These are phyloP conservation scores for Chiua sp. DNA, from an alignment of 1,284 basidiomycete genomes.

Conservation along the genomic window DNA sequence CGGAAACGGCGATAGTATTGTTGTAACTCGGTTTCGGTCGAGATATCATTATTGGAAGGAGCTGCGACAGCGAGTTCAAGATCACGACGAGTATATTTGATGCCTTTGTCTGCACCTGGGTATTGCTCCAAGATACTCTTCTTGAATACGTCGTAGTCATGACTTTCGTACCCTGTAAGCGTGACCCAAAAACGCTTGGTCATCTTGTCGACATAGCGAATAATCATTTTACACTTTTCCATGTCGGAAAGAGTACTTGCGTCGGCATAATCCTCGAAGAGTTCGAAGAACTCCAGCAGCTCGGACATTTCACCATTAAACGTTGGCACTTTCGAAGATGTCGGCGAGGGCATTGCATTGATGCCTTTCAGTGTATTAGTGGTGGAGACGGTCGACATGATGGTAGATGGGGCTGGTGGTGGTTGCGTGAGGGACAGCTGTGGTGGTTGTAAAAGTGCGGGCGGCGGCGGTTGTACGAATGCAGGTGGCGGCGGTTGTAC, in stretches of 20 bases:
- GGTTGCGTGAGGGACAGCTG: neutral
- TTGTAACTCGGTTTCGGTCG: constrained; percentile 1
- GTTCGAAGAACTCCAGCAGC: constrained; percentile 4
- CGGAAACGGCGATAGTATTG: neutral
- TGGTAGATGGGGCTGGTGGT: neutral
- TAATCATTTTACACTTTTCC: neutral
- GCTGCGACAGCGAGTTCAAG: neutral
- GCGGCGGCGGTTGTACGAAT: no score
- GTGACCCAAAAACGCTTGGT: constrained; percentile 15
- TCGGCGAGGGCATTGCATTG: constrained; percentile 3
- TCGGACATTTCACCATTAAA: constrained; percentile 12
- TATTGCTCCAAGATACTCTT: constrained; percentile 3
- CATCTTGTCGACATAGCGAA: constrained; percentile 2
- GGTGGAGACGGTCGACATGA: neutral
- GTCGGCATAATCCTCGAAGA: neutral
- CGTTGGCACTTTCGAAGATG: constrained; percentile 1
- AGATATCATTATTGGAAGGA: constrained; percentile 1
- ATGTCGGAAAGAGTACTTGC: neutral
- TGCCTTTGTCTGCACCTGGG: neutral
- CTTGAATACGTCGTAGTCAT: constrained; percentile 3
- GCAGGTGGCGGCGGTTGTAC: no score
- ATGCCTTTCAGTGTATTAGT: neutral
- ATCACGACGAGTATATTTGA: neutral
- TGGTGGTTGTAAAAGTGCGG: neutral
- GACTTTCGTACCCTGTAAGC: constrained; percentile 1